Evolutionary conservation across 1,284 basidiomycete species (phyloP).

Genomic region (Malassezia dermatis): DNA sequence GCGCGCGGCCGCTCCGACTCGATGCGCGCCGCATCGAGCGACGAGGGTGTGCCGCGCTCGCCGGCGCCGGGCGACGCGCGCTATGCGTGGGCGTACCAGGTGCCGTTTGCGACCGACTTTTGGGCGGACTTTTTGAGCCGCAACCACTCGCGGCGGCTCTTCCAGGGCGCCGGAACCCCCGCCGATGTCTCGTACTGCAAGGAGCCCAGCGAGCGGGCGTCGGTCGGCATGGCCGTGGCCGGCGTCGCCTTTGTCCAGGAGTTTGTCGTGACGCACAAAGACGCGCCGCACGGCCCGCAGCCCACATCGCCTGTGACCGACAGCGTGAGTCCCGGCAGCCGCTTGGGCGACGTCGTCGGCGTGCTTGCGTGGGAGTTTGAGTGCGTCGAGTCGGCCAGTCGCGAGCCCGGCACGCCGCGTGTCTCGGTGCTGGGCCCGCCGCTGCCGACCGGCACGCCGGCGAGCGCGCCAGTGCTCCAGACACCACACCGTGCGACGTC

Average conservation of each 20-base stretch:
- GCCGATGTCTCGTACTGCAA: conserved; percentile 39
- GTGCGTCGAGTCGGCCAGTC: conserved; percentile 37
- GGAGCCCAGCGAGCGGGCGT: conserved; percentile 42
- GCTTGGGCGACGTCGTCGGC: conserved; percentile 48
- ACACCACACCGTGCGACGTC: neutral
- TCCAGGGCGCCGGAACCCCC: conserved; percentile 21
- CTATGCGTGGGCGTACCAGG: conserved; percentile 41
- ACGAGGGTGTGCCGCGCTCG: neutral
- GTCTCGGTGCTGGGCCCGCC: conserved; percentile 22
- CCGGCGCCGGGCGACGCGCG: conserved; percentile 1
- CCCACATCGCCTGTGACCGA: neutral
- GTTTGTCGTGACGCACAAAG: conserved; percentile 43
- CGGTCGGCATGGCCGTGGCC: conserved; percentile 42
- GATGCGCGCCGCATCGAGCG: neutral
- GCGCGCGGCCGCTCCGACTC: conserved; percentile 28
- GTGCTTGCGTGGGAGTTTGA: conserved; percentile 49
- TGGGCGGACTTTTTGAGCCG: conserved; percentile 47
- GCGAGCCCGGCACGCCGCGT: conserved; percentile 32
- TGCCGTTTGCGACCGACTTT: conserved; percentile 47
- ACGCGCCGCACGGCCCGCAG: neutral
- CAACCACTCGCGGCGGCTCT: conserved; percentile 42
- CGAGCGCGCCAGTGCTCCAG: neutral
- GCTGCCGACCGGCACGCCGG: neutral
- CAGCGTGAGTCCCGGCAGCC: conserved; percentile 42
- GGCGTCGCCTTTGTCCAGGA: conserved; percentile 49